These are phyloP conservation scores for Apocynum venetum DNA, from an alignment of 257 asterid species.

Conservation along the genomic window DNA sequence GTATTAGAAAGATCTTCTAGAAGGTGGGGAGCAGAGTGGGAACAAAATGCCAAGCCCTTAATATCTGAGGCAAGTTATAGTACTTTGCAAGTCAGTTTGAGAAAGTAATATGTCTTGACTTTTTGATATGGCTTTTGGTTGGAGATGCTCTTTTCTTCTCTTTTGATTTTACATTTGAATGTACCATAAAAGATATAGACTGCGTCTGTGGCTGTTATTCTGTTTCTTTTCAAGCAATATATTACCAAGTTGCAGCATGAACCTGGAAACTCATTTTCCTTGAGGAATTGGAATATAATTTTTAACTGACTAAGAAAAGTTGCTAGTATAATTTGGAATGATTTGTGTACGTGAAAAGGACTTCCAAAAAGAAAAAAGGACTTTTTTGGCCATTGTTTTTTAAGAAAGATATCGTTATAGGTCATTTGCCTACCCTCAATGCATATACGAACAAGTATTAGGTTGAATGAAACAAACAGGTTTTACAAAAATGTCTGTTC, in stretches of 20 bases:
- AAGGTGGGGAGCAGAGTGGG: conserved; percentile 86
- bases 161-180: too few relatives aligned
- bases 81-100: background rate
- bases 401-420: background rate
- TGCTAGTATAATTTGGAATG: background rate
- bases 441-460: background rate
- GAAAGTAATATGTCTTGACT: background rate
- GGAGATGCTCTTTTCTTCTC: background rate
- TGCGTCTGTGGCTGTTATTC: too few relatives aligned
- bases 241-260: too few relatives aligned
- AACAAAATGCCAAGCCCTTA: conserved; percentile 70
- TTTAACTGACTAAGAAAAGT: too few relatives aligned
- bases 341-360: too few relatives aligned
- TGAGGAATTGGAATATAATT: too few relatives aligned
- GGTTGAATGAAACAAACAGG: background rate
- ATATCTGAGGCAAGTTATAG: conserved; percentile 51
- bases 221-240: too few relatives aligned
- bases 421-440: background rate
- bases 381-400: background rate
- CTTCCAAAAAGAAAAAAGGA: too few relatives aligned
- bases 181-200: too few relatives aligned
- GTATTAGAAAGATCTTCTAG: conserved; percentile 64
- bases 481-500: background rate
- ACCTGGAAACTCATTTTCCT: too few relatives aligned
- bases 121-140: background rate